phyloP scores from a whole-genome alignment of 2,329 filamentous ascomycete species.

The Tympanopsis confertula region DNA sequence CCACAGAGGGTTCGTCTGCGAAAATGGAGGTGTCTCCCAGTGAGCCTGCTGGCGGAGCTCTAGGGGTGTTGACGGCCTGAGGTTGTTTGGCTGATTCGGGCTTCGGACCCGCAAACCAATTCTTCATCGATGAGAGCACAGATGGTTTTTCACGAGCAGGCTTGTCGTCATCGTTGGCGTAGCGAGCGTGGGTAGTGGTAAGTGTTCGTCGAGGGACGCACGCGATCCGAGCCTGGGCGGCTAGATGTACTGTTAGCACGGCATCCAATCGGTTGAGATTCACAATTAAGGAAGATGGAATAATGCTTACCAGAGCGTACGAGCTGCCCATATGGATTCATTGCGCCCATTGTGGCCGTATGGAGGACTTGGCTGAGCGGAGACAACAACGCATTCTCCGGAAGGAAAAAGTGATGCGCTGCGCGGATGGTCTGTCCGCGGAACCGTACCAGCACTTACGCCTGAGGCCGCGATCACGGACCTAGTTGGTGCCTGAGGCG shows the following conservation, averaged over 20 bases:
- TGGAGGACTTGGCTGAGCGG: background rate
- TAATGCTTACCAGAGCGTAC: constrained; percentile 18
- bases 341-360: constrained; percentile 23
- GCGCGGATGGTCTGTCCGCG: too few relatives aligned
- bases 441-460: too few relatives aligned
- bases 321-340: constrained; percentile 22
- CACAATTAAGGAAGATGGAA: background rate
- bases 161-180: constrained; percentile 14
- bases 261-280: background rate
- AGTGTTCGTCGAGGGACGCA: constrained; percentile 21
- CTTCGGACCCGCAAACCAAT: constrained; percentile 14
- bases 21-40: constrained; percentile 25
- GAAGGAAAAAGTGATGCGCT: too few relatives aligned
- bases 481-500: too few relatives aligned
- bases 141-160: constrained; percentile 9
- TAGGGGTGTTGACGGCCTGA: constrained; percentile 13
- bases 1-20: too few relatives aligned
- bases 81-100: constrained; percentile 12
- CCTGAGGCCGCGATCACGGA: too few relatives aligned
- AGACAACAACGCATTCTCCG: background rate
- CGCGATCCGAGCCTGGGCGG: constrained; percentile 17
- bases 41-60: constrained; percentile 16
- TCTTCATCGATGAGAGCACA: constrained; percentile 19
- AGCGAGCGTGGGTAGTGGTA: constrained; percentile 15
- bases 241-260: constrained; percentile 2